Base-by-base conservation (phyloP, 148 eudicot genomes). In the Oxyria digyna region DNA sequence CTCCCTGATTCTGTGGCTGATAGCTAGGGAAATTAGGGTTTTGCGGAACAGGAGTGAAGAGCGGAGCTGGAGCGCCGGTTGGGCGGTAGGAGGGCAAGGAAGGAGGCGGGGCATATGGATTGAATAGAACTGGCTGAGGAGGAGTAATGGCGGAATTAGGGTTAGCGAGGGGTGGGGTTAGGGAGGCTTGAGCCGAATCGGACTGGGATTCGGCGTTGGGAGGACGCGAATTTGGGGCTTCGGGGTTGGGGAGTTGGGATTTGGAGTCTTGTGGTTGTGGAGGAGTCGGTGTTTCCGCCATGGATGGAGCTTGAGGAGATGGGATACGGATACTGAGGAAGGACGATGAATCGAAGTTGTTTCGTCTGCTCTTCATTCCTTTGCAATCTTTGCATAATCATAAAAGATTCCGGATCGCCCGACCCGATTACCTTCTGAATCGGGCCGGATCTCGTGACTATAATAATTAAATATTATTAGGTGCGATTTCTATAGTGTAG, bases 21-120 rank as follows among this genome's bases (percentile, higher is more conserved):
- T 45, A 77, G n/a, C 33, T 69, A 38, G 71, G 85, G 62, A 73
- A 67, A 50, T 70, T 81, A 41, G 84, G 75, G 69, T 78, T 77
- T 8, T 74, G 77, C 31, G 79, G 82, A 11, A 82, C 49, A 11
- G 87, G 87, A 4, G 81, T 74, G 49, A 85, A 85, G 54, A 74
- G 88, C 45, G 83, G 80, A 3, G 73, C 74, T 23, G 84, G 83
- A 21, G 79, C 80, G 6, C 81, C 74, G 54, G 83, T 80, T 7
- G 88, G 96, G 2, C 91, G 85, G 72, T 83, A 79, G 3, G 85
- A 83, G 23, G 96, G 86, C 3, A 59, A 6, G 1, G 65, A 29
- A 14, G 65, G 65, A 18, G 65, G 65, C 21, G 14, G 52, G 24
- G 71, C 46, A 8, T 59, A 70, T 0, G 73, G 40, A 35, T 40